Conservation (phyloP, 345 rosid species). For the Corchorus olitorius region DNA sequence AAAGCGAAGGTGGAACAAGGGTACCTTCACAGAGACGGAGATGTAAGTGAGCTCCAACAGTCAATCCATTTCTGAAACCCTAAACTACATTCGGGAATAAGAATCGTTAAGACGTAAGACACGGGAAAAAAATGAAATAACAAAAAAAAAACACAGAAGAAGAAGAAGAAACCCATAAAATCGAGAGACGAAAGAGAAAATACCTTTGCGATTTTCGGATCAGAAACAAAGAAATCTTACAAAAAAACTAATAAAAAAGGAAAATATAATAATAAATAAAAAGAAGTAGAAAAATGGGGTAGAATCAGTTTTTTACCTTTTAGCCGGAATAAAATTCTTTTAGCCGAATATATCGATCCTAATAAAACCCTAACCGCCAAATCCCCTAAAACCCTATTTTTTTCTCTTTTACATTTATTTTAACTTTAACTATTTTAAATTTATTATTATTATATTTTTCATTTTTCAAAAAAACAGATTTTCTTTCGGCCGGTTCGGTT, state of each 20-base stretch:
- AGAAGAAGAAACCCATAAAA: not conserved
- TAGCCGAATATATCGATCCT: not conserved
- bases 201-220: not conserved
- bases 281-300: too few relatives aligned
- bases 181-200: not conserved
- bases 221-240: not conserved
- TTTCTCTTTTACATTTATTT: not conserved
- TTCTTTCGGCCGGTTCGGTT: too few relatives aligned
- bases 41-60: slow-evolving; percentile 11
- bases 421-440: not conserved
- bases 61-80: slow-evolving; percentile 23
- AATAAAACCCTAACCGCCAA: slow-evolving; percentile 11
- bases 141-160: too few relatives aligned
- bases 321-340: not conserved
- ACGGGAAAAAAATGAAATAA: not conserved
- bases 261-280: too few relatives aligned
- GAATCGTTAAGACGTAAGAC: not conserved
- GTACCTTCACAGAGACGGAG: slow-evolving; percentile 20
- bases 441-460: too few relatives aligned
- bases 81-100: slow-evolving; percentile 19
- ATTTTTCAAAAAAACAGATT: too few relatives aligned
- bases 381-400: not conserved
- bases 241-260: not conserved
- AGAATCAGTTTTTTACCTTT: not conserved
- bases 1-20: not conserved